Percentiles rank a stretch among this genome's conserved stretches.
phyloP scores from a whole-genome alignment of 495 filamentous ascomycete species.

The Penicillium coffeae region DNA sequence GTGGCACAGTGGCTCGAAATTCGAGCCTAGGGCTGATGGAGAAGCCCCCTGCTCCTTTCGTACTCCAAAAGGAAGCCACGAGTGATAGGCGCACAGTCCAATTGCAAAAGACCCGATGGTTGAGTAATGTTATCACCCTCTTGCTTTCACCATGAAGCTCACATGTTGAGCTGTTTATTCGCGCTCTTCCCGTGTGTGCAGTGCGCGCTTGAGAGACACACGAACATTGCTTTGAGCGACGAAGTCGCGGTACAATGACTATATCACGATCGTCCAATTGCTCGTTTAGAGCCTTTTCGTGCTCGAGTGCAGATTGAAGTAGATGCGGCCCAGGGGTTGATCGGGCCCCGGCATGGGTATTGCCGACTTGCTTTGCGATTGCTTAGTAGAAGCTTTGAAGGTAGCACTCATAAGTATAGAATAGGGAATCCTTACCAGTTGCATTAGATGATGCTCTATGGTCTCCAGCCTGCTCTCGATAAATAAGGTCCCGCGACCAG shows the following conservation, averaged over 20 bases:
- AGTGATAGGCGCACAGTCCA: neutral
- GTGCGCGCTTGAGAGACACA: no score
- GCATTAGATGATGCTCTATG: constrained; percentile 2
- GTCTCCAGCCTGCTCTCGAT: constrained; percentile 5
- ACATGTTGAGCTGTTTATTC: neutral
- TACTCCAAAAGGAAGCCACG: constrained; percentile 1
- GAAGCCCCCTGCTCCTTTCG: constrained; percentile 5
- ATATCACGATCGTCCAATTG: neutral
- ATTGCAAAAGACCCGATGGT: neutral
- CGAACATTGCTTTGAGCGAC: constrained; percentile 6
- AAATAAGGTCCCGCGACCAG: constrained; percentile 1
- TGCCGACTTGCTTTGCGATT: neutral
- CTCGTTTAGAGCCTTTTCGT: constrained; percentile 1
- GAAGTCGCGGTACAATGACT: neutral
- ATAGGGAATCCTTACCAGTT: constrained; percentile 1
- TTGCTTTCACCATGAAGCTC: constrained; percentile 3
- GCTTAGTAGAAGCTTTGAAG: constrained; percentile 1
- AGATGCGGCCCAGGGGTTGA: constrained; percentile 1
- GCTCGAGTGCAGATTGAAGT: constrained; percentile 6
- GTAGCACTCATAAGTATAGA: neutral
- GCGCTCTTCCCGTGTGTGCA: neutral
- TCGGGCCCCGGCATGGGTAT: neutral
- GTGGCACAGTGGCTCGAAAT: constrained; percentile 3
- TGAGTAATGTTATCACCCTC: neutral
- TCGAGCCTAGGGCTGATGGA: constrained; percentile 6